These are phyloP conservation scores for Alternaria ventricosa DNA, from an alignment of 2,329 filamentous ascomycete species.

Conservation along the genomic window DNA sequence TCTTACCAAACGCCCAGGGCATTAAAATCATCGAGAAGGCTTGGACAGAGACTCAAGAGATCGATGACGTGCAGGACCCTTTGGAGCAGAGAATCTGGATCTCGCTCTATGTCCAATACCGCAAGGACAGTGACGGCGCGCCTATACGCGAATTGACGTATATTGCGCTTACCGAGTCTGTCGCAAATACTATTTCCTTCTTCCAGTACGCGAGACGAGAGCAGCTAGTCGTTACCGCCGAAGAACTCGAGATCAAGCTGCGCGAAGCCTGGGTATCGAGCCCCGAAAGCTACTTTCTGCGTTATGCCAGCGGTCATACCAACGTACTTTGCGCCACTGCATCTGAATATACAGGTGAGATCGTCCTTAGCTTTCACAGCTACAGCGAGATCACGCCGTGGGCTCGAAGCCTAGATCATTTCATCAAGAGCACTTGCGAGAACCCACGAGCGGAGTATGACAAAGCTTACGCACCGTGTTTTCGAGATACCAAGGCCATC, in stretches of 20 bases:
- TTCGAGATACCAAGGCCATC: not conserved
- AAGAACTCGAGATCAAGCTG: not conserved
- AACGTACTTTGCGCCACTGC: not conserved
- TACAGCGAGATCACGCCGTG: not conserved
- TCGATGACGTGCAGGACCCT: not conserved
- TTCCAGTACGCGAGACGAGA: too few species aligned
- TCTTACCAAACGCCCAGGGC: not conserved
- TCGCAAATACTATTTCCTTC: too few species aligned
- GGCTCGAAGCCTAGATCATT: not conserved
- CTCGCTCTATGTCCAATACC: not conserved
- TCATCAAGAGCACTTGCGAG: not conserved
- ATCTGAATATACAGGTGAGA: too few species aligned
- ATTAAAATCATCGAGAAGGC: not conserved
- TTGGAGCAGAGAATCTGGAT: too few species aligned
- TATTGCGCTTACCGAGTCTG: not conserved
- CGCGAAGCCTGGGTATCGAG: not conserved
- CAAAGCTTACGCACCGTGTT: not conserved
- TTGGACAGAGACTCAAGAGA: not conserved
- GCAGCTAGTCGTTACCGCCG: not conserved
- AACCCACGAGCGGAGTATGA: not conserved
- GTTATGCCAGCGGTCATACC: not conserved
- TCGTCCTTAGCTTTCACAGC: not conserved
- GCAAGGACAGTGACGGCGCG: not conserved
- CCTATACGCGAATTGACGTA: conserved; percentile 1
- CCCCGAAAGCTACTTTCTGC: not conserved